Evolutionary conservation across 257 asterid species (phyloP).

Genomic region (Solanum sejunctum): DNA sequence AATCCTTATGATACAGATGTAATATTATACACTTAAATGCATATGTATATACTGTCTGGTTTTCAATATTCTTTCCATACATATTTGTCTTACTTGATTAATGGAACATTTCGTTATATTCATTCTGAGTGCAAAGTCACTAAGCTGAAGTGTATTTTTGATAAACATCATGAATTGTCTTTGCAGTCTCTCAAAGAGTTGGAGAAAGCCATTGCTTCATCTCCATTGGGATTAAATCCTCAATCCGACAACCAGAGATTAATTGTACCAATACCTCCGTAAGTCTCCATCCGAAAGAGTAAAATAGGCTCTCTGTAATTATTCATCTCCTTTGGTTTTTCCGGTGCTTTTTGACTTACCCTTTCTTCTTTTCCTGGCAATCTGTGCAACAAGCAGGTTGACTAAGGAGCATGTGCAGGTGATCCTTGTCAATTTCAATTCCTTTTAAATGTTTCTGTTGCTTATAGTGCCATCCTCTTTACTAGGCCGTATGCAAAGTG

Average conservation of each 20-base stretch:
- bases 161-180: background rate
- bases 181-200: slow-evolving; percentile 75
- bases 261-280: slow-evolving; percentile 86
- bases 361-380: slow-evolving; percentile 11
- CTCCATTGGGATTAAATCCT: slow-evolving; percentile 92
- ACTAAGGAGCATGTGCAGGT: slow-evolving; percentile 95
- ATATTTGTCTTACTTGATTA: background rate
- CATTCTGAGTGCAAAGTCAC: background rate
- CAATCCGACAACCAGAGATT: slow-evolving; percentile 58
- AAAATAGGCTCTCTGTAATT: background rate
- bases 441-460: background rate
- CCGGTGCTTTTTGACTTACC: background rate
- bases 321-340: background rate
- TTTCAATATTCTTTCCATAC: background rate
- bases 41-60: background rate
- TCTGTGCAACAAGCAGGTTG: slow-evolving; percentile 38
- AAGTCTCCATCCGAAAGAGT: slow-evolving; percentile 15
- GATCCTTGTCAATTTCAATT: slow-evolving; percentile 12
- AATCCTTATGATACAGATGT: slow-evolving; percentile 83
- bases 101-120: background rate
- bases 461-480: background rate
- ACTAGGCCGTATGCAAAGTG: slow-evolving; percentile 85
- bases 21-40: slow-evolving; percentile 15
- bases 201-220: slow-evolving; percentile 77
- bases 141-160: background rate